phyloP scores from a whole-genome alignment of 805 yeast genomes.

The Kuraishia hungarica region DNA sequence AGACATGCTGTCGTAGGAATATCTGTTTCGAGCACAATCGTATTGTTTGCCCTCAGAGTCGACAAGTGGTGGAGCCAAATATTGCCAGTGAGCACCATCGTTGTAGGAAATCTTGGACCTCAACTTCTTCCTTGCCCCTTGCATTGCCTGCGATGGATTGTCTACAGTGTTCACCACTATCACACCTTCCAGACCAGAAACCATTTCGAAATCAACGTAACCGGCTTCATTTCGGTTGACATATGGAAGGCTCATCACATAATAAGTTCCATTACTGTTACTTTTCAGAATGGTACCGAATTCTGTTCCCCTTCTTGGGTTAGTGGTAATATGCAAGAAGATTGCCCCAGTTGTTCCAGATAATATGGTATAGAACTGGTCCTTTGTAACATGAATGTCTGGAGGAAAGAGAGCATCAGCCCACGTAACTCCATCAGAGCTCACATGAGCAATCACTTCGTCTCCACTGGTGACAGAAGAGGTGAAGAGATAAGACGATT shows the following conservation, averaged over 20 bases:
- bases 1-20: slow-evolving; percentile 15
- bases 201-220: slow-evolving; percentile 78
- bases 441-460: slow-evolving; percentile 56
- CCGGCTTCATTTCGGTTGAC: slow-evolving; percentile 71
- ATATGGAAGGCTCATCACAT: slow-evolving; percentile 51
- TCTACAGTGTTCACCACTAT: slow-evolving; percentile 61
- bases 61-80: slow-evolving; percentile 53
- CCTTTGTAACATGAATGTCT: slow-evolving; percentile 43
- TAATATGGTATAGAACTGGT: slow-evolving; percentile 67
- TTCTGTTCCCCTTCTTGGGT: slow-evolving; percentile 40
- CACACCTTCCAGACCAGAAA: slow-evolving; percentile 81
- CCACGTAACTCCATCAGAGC: slow-evolving; percentile 65
- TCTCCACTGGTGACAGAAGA: slow-evolving; percentile 46
- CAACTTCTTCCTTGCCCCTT: slow-evolving; percentile 43
- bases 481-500: slow-evolving; percentile 56
- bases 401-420: slow-evolving; percentile 75
- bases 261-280: slow-evolving; percentile 81
- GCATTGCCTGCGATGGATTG: slow-evolving; percentile 36
- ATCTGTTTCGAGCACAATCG: slow-evolving; percentile 31
- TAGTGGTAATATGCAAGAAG: slow-evolving; percentile 73
- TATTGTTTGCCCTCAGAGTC: slow-evolving; percentile 53
- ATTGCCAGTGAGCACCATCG: slow-evolving; percentile 84
- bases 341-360: slow-evolving; percentile 62
- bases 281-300: slow-evolving; percentile 76
- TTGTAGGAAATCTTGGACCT: slow-evolving; percentile 71